phyloP scores from a whole-genome alignment of 2,329 filamentous ascomycete genomes.

The Sclerotinia borealis region DNA sequence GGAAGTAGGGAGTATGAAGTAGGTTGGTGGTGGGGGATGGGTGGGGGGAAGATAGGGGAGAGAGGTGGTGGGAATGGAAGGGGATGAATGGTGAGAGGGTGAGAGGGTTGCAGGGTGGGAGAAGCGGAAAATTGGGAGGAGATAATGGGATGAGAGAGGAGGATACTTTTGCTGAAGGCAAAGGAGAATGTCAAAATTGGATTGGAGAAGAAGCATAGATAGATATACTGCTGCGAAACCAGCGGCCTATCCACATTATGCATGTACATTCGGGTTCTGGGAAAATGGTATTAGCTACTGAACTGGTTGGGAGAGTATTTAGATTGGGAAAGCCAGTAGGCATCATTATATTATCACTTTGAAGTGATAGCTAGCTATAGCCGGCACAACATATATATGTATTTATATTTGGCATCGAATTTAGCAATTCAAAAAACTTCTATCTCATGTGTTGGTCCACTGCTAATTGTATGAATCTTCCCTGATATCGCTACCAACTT shows the following conservation, averaged over 20 bases:
- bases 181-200: neutral
- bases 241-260: neutral
- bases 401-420: neutral
- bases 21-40: neutral
- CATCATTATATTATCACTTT: neutral
- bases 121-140: neutral
- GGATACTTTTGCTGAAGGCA: neutral
- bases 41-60: neutral
- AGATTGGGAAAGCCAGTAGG: neutral
- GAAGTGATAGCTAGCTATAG: neutral
- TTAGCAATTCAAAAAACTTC: neutral
- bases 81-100: neutral
- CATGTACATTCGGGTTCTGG: neutral
- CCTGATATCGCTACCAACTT: neutral
- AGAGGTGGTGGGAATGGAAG: neutral
- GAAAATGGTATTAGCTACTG: neutral
- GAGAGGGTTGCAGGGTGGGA: neutral
- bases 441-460: neutral
- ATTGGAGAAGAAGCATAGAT: neutral
- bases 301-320: neutral
- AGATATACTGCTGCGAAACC: neutral
- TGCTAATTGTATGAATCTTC: neutral
- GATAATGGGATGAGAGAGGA: neutral
- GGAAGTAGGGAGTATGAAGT: conserved; percentile 10
- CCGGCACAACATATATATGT: neutral